Evolutionary conservation across 257 asterid genomes (phyloP), one percentile per base, ranked within the genome.

Genomic region (Ocimum tenuiflorum): DNA sequence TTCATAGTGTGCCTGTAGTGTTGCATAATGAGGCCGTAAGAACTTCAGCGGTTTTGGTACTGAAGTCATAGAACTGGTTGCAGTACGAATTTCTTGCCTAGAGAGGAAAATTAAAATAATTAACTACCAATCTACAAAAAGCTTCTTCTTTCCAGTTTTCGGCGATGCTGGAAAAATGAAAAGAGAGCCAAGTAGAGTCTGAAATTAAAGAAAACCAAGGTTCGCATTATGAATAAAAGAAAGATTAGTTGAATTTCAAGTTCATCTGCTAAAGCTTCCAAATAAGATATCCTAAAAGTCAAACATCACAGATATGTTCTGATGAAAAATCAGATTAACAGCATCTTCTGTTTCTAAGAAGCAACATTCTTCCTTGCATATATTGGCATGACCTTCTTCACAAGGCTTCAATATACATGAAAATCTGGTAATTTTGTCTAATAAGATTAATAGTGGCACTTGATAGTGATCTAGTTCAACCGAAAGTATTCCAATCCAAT

Each of bases 61-160:
- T 14, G 96, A 87, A 60, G 99, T 94, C 97, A 94, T 94, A 12
- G 99, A 94, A 80, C 97, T 94, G 63, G 97, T 94, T 24, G 99
- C 84, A 11, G 86, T 80, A 4, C 97, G 95, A 59, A 94, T 94
- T 78, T 94, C 99, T 77, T 86, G 95, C 73, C 99, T 92, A 62
- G 20, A 57, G 54, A 63, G 56, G 55, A 61, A 41, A 67, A 8
- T 35, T 55, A 47, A 69, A 59, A 22, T 43, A 22, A 3, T 18
- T 42, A 49, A 53, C 67, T 23, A 41, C 35, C 29, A 23, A 67
- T 29, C 20, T 48, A 29, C 13, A 29, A 24, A 47, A 53, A 64
- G 69, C 42, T 12, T 49, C 33, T 47, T 41, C 51, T 3, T 48
- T 27, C 4, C 51, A 33, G 42, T 48, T 55, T 46, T 42, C 6